Base-by-base conservation (phyloP, 768 basidiomycete species). In the Leccinum ochraceum region DNA sequence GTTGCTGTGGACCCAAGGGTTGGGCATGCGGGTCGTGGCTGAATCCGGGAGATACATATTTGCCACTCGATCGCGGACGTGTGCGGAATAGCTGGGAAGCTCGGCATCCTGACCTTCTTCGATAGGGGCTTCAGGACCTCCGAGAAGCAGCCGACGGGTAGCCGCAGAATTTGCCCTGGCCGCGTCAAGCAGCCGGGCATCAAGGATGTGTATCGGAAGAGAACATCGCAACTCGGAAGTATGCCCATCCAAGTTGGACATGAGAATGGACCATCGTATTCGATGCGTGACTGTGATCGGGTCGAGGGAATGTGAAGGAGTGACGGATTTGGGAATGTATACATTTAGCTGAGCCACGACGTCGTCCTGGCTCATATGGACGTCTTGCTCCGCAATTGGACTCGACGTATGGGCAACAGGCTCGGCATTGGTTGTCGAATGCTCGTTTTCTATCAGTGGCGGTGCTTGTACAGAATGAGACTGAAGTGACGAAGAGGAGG, bases 151-250 rank as follows among this genome's bases (percentile, higher is more conserved):
- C 9, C 89, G 85, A 20, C 95, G 85, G 0, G 94, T 93, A 5
- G 80, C 79, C n/a, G 86, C 79, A 4, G 93, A 89, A 26, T 86
- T 81, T 2, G 82, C 79, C 37, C 87, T 81, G 1, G 93, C 89
- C 71, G 97, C 95, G 14, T 87, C 80, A 16, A 91, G 79, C 1
- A 96, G 77, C 13, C 83, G 79, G 60, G 82, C 71, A 64, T 95
- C 88, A 24, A 98, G 87, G 53, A 98, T 81, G 69, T 92, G 86
- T 36, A 98, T 75, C 0, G 96, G 96, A 6, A 98, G 81, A 1
- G 94, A 94, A 74, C 96, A 98, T 16, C 95, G 87, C n/a, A 98
- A 80, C 73, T 98, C 94, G 9, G 94, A 95, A 3, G 87, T 88
- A 71, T 98, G 96, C 0, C 95, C 95, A 70, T 98, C 96, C 7